phyloP scores from a whole-genome alignment of 116 monocot genomes.

The Zostera marina region DNA sequence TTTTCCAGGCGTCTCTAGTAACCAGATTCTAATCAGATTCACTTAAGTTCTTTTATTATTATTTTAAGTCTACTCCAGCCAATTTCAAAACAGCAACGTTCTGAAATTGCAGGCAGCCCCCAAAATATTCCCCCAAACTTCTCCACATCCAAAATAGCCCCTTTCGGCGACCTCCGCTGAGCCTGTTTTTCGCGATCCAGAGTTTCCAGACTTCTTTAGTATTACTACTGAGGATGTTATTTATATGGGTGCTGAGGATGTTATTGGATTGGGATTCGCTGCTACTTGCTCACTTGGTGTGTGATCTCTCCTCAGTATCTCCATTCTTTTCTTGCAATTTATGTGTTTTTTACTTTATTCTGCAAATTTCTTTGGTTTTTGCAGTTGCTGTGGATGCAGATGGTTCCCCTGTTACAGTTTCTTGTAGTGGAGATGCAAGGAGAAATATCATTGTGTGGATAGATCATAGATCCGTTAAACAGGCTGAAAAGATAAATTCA shows the following conservation, averaged over 20 bases:
- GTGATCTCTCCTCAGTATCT: slow-evolving; percentile 3
- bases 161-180: no score
- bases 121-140: no score
- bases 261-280: slow-evolving; percentile 74
- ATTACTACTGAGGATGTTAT: no score
- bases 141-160: no score
- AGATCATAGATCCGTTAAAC: slow-evolving; percentile 92
- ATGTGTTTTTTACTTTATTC: background rate
- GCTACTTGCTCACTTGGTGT: slow-evolving; percentile 96
- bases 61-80: no score
- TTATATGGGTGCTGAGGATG: slow-evolving; percentile 48
- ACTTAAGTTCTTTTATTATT: no score
- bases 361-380: slow-evolving; percentile 8
- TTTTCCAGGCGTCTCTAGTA: no score
- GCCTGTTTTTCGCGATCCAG: no score
- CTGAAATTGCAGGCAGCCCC: no score
- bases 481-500: slow-evolving; percentile 77
- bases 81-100: no score
- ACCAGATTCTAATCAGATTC: no score
- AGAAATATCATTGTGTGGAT: slow-evolving; percentile 96
- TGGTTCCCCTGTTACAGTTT: slow-evolving; percentile 88
- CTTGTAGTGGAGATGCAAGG: slow-evolving; percentile 80
- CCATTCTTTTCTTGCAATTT: background rate
- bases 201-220: no score
- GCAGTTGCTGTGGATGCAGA: slow-evolving; percentile 96